Evolutionary conservation across 1,284 basidiomycete genomes (phyloP), one percentile per base, ranked within the genome.

Genomic region (Malassezia equina): DNA sequence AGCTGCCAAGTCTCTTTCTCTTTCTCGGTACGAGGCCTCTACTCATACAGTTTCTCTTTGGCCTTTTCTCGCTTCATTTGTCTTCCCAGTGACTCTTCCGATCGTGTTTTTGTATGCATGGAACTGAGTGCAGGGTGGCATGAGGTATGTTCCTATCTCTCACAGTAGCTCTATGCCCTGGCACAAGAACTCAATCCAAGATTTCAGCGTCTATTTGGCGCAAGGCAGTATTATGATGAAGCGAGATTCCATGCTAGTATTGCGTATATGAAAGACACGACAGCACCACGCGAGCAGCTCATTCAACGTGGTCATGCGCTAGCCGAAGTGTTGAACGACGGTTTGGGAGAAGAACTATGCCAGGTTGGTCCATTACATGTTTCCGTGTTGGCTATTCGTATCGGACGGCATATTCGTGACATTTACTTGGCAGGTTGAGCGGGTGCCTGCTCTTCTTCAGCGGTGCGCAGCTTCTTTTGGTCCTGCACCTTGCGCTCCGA

Each of bases 241-340:
- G 44, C 55, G 9, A 27, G 31, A 15, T 47, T 50, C 19, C 55
- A 57, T 36, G 45, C 43, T n/a, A 57, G 55, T n/a, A 7, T 52
- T 24, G 55, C 44, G 5, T 47, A 27, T 23, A 19, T 51, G 19
- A 13, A 44, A 11, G 15, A 19, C 21, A 11, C 11, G 23, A 21
- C 44, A 6, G 24, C 8, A 2, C 17, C 46, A 2, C 46, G 24
- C 9, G 19, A n/a, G 5, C 23, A 36, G 23, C 34, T 48, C 24
- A 23, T 34, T n/a, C 32, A n/a, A 25, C 19, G 15, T 7, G 33
- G 46, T 23, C 23, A 36, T 7, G 11, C n/a, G 12, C 33, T 48
- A 5, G 46, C 46, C 19, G 27, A 24, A 15, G 17, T 4, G 21
- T 39, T 31, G 46, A 48, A 48, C 33, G 17, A 29, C 21, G 5